Conservation (phyloP, 495 filamentous ascomycete genomes). For the Beverwykella pulmonaria region DNA sequence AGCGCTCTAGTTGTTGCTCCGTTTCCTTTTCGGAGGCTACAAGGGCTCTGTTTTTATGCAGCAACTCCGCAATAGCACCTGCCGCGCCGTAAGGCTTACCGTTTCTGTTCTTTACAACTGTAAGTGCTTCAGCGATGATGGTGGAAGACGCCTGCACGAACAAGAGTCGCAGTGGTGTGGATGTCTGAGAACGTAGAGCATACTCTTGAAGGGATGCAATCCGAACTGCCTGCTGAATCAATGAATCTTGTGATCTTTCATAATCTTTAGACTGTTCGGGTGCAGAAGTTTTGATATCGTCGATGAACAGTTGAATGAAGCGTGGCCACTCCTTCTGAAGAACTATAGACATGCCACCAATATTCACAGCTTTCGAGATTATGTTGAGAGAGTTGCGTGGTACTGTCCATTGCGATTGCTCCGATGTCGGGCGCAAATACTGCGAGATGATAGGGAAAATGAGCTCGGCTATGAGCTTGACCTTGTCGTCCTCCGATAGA, state of each 20-base stretch:
- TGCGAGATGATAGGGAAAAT: slow-evolving; percentile 62
- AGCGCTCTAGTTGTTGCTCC: slow-evolving; percentile 42
- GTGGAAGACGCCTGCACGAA: slow-evolving; percentile 31
- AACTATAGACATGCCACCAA: slow-evolving; percentile 42
- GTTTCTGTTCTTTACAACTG: slow-evolving; percentile 60
- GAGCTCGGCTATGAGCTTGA: slow-evolving; percentile 52
- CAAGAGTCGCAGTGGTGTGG: slow-evolving; percentile 40
- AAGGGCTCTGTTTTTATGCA: slow-evolving; percentile 38
- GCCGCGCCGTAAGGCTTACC: slow-evolving; percentile 85
- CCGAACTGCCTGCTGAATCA: slow-evolving; percentile 43
- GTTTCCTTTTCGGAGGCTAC: slow-evolving; percentile 39
- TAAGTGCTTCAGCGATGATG: slow-evolving; percentile 56
- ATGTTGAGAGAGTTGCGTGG: slow-evolving; percentile 48
- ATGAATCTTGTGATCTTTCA: slow-evolving; percentile 65
- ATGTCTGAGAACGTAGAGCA: neutral
- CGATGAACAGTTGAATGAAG: slow-evolving; percentile 58
- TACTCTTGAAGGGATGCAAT: slow-evolving; percentile 21
- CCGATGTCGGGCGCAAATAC: slow-evolving; percentile 56
- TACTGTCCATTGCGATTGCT: slow-evolving; percentile 55
- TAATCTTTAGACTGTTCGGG: slow-evolving; percentile 80
- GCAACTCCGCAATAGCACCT: slow-evolving; percentile 58
- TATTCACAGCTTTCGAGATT: slow-evolving; percentile 48
- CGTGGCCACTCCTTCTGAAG: slow-evolving; percentile 57
- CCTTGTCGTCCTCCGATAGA: slow-evolving; percentile 53
- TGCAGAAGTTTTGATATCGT: slow-evolving; percentile 67